phyloP scores from a whole-genome alignment of 192 early-diverging fungal species.

The Entomortierella parvispora region DNA sequence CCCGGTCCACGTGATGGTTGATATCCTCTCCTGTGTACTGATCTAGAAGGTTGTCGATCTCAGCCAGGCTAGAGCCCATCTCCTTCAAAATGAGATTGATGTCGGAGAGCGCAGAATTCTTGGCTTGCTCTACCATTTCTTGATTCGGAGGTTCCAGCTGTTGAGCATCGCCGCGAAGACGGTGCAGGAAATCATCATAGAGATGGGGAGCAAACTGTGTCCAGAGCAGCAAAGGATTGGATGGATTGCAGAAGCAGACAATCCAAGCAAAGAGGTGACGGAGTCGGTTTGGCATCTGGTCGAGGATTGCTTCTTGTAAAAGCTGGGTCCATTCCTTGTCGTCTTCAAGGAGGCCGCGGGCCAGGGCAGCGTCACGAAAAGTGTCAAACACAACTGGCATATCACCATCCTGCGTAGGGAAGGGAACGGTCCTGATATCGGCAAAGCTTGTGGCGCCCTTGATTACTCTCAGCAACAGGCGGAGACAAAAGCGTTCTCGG shows the following conservation, averaged over 20 bases:
- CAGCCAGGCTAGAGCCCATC: conserved; percentile 5
- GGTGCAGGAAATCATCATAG: conserved; percentile 10
- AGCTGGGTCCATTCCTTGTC: conserved; percentile 15
- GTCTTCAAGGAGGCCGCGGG: conserved; percentile 21
- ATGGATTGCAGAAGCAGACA: conserved; percentile 5
- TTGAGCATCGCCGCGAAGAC: background rate
- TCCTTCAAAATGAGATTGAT: conserved; percentile 8
- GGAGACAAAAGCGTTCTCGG: conserved; percentile 23
- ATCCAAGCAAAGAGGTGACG: conserved; percentile 28
- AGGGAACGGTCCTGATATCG: conserved; percentile 17
- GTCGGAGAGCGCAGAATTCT: background rate
- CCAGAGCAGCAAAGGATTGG: background rate
- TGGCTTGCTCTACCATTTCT: background rate
- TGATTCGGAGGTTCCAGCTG: conserved; percentile 9
- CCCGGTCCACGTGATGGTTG: too few relatives aligned
- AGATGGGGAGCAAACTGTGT: background rate
- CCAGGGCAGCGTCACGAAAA: conserved; percentile 13
- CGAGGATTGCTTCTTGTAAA: background rate
- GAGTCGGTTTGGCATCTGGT: background rate
- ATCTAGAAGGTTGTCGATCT: background rate
- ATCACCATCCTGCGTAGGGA: conserved; percentile 13
- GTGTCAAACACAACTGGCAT: conserved; percentile 9
- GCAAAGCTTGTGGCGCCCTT: conserved; percentile 24
- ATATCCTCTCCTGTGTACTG: background rate
- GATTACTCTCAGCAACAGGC: conserved; percentile 18